These are phyloP conservation scores for Wickerhamiella vanderwaltii DNA, from an alignment of 805 yeast genomes.

Conservation along the genomic window DNA sequence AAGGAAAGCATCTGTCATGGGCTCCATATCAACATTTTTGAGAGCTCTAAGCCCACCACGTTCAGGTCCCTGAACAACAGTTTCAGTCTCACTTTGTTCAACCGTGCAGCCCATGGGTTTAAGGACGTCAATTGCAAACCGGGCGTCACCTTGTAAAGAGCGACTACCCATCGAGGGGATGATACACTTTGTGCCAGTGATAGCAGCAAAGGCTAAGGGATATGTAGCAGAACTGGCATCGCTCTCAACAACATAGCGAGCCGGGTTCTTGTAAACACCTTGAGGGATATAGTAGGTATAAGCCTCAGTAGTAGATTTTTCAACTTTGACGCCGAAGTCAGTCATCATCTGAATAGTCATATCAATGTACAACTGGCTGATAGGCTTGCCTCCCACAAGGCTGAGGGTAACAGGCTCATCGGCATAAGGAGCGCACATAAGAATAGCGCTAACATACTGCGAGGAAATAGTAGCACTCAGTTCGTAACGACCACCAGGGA, in stretches of 20 bases:
- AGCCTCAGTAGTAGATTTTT: conserved; percentile 53
- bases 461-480: conserved; percentile 93
- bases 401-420: conserved; percentile 73
- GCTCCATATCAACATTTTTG: conserved; percentile 86
- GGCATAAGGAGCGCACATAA: conserved; percentile 98
- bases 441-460: conserved; percentile 88
- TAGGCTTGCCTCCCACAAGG: conserved; percentile 92
- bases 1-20: conserved; percentile 97
- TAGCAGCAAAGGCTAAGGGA: conserved; percentile 93
- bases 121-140: conserved; percentile 87
- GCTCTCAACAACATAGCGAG: conserved; percentile 79
- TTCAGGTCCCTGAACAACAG: conserved; percentile 92
- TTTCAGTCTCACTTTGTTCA: conserved; percentile 66
- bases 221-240: conserved; percentile 98
- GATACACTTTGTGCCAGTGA: conserved; percentile 86
- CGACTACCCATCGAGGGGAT: conserved; percentile 87
- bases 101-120: conserved; percentile 92
- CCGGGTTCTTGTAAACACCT: conserved; percentile 69
- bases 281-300: conserved; percentile 85
- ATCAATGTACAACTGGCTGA: conserved; percentile 88
- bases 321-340: conserved; percentile 71
- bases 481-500: conserved; percentile 85
- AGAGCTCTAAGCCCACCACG: conserved; percentile 45
- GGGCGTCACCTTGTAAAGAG: conserved; percentile 93
- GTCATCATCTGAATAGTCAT: conserved; percentile 97